Percentiles rank a stretch among this genome's conserved stretches.
Conservation (phyloP, 257 asterid species). For the Solanum paucissectum region DNA sequence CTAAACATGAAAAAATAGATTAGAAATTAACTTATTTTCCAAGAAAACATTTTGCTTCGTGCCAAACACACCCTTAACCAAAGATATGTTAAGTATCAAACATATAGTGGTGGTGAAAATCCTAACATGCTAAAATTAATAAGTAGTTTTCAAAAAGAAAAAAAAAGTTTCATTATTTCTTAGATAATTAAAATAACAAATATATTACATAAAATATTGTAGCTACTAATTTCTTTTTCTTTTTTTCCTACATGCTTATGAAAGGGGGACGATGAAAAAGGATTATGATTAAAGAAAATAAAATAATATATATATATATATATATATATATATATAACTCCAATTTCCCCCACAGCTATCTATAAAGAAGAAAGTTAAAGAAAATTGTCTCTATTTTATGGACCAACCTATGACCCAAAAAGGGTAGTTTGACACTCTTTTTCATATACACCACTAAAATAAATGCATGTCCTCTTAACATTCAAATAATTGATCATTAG, state of each 20-base stretch:
- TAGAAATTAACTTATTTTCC: no score
- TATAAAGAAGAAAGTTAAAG: background rate
- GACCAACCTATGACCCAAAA: background rate
- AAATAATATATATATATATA: background rate
- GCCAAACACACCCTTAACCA: background rate
- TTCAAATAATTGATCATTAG: background rate
- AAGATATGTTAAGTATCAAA: background rate
- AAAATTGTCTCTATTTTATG: background rate
- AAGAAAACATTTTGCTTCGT: background rate
- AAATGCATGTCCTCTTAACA: background rate
- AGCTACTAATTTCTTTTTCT: background rate
- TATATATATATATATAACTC: background rate
- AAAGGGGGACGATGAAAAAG: background rate
- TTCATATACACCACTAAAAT: background rate
- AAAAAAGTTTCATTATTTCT: background rate
- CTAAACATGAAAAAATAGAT: background rate
- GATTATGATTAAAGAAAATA: background rate
- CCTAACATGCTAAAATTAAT: background rate
- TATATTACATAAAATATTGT: background rate
- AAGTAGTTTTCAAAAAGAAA: background rate
- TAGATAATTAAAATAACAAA: background rate
- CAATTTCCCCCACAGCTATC: background rate
- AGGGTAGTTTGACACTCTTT: background rate
- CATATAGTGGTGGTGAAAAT: background rate
- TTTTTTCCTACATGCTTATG: background rate